phyloP scores from a whole-genome alignment of 805 yeast species.

The Metschnikowia peoriensis region DNA sequence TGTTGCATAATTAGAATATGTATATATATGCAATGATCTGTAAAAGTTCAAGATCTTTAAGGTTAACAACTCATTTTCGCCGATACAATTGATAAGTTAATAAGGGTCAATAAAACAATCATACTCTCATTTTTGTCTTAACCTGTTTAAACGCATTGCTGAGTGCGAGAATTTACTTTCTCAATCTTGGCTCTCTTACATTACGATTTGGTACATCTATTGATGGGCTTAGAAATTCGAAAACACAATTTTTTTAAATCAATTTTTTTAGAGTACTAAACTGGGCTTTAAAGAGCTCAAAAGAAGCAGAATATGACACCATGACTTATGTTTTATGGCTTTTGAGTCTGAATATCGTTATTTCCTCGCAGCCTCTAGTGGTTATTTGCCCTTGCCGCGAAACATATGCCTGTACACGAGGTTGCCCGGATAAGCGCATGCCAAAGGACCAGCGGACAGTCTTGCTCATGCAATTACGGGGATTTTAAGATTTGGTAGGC shows the following conservation, averaged over 20 bases:
- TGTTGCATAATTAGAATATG: too few relatives aligned
- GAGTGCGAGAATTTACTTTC: background rate
- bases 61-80: too few relatives aligned
- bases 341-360: background rate
- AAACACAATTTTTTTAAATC: background rate
- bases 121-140: too few relatives aligned
- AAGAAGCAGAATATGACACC: too few relatives aligned
- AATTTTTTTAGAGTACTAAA: background rate
- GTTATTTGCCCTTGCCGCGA: constrained; percentile 1
- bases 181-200: background rate
- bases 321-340: background rate
- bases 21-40: too few relatives aligned
- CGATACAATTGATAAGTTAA: too few relatives aligned
- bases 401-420: background rate
- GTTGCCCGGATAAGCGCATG: constrained; percentile 10
- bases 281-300: too few relatives aligned
- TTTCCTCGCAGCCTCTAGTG: background rate
- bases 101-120: too few relatives aligned
- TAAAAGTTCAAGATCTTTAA: too few relatives aligned
- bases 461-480: constrained; percentile 6
- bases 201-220: background rate
- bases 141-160: background rate
- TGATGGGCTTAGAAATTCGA: background rate
- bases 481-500: background rate
- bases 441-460: background rate